Percentiles rank a stretch among this genome's conserved stretches.
Conservation (phyloP, 225 moss, liverwort and hornwort species). For the Asterella californica region DNA sequence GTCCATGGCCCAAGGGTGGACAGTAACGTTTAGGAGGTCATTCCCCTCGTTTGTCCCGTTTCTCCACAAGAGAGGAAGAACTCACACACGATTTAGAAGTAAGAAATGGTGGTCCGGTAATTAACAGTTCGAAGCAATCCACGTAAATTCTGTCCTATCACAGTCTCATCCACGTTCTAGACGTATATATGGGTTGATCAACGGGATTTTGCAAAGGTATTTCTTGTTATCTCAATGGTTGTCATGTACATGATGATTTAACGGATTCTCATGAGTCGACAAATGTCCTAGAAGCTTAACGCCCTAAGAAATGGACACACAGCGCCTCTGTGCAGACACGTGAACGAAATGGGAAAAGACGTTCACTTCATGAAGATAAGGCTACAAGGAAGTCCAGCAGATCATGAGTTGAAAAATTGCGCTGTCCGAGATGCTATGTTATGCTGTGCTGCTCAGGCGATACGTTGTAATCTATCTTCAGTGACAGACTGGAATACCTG, state of each 20-base stretch:
- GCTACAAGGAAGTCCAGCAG: background rate
- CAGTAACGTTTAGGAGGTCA: no score
- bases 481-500: background rate
- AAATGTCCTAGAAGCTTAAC: background rate
- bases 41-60: no score
- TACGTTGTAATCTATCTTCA: background rate
- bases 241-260: background rate
- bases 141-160: no score
- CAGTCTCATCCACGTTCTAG: no score
- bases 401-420: background rate
- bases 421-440: background rate
- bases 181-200: no score
- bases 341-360: background rate
- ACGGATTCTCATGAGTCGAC: background rate
- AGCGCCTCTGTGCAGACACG: background rate
- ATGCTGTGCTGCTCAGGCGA: background rate
- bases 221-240: no score
- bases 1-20: no score
- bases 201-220: no score
- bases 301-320: background rate
- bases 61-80: no score
- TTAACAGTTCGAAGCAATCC: no score
- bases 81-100: no score
- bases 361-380: conserved; percentile 4
- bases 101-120: no score